phyloP scores from a whole-genome alignment of 169 alveolate genomes.

The Cyclospora cayetanensis region DNA sequence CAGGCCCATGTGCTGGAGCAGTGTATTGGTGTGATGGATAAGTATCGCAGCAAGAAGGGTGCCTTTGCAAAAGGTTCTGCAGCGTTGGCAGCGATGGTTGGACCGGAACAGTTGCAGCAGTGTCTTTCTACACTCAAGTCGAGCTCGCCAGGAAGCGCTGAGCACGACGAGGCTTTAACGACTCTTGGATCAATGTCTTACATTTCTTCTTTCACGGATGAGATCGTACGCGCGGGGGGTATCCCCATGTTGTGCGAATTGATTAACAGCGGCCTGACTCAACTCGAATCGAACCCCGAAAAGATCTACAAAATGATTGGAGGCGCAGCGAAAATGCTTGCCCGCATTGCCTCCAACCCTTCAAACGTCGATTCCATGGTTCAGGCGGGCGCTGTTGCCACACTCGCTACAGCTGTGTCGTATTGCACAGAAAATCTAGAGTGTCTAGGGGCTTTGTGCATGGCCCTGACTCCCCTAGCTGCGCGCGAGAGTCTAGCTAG shows the following conservation, averaged over 20 bases:
- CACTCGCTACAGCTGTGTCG: conserved; percentile 88
- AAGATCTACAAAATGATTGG: conserved; percentile 84
- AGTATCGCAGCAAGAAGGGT: conserved; percentile 68
- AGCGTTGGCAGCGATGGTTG: conserved; percentile 87
- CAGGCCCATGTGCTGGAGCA: conserved; percentile 54
- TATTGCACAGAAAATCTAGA: conserved; percentile 84
- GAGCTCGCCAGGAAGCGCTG: conserved; percentile 85
- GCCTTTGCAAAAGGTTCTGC: conserved; percentile 88
- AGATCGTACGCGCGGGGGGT: conserved; percentile 91
- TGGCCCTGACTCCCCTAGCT: conserved; percentile 87
- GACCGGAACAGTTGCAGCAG: conserved; percentile 87
- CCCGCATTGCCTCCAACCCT: conserved; percentile 87
- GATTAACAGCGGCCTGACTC: conserved; percentile 85
- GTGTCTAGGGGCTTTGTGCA: conserved; percentile 86
- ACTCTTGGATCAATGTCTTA: conserved; percentile 91
- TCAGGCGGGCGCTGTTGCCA: conserved; percentile 88
- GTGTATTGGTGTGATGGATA: conserved; percentile 70
- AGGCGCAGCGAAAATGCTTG: conserved; percentile 90
- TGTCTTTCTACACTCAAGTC: conserved; percentile 87
- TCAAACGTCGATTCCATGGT: conserved; percentile 87
- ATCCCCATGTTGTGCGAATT: conserved; percentile 88
- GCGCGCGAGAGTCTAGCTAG: conserved; percentile 79
- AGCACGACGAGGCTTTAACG: conserved; percentile 89
- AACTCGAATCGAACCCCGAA: conserved; percentile 83
- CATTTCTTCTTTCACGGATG: conserved; percentile 90